Base-by-base conservation (phyloP, 106 monocot species). In the Phalaenopsis aphrodite region DNA sequence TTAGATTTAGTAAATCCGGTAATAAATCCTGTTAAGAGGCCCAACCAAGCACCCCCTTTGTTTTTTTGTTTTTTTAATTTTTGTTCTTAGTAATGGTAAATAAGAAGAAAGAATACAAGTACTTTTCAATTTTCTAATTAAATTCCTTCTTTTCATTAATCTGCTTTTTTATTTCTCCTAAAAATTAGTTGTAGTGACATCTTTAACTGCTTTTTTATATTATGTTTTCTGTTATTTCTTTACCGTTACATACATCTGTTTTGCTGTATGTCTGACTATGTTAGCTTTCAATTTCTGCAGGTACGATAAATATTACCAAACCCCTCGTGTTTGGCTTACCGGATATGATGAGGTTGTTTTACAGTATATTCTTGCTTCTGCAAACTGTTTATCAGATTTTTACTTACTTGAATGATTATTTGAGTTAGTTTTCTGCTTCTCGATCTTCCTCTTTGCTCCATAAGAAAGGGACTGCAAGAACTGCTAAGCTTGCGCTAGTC, bases 301-400 rank as follows among this genome's bases (percentile, higher is more conserved):
- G 83, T 99, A 99, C 85, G 98, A 99, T 78, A 99, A 94, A 84
- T 99, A 99, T 82, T 99, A 93, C 79, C 98, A 99, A 91, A 99
- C 98, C 80, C 98, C 98, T 73, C 98, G 98, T 17, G 91, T 99
- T 16, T 99, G 98, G 98, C 95, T 99, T 82, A 99, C 98, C 61
- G 98, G 98, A 90, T 99, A 99, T 82, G 98, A 99, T 86, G 98
- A 99, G 94, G 98, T 99, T 72, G 67, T 78, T 45, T 66, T 23
- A 18, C 30, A 36, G 10, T 24, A 42, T 74, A 17, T 43, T 19
- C 9, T 49, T 76, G 48, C 49, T 48, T 49, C 18, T 74, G 39
- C 71, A 42, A 74, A 41, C 41, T 74, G 41, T 45, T 43, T 74
- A 42, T 74, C 1, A 43, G 43, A 43, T 74, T 74, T 10, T 36